Evolutionary conservation across 73 alveolate species (phyloP).

Genomic region (Stentor roeselii): DNA sequence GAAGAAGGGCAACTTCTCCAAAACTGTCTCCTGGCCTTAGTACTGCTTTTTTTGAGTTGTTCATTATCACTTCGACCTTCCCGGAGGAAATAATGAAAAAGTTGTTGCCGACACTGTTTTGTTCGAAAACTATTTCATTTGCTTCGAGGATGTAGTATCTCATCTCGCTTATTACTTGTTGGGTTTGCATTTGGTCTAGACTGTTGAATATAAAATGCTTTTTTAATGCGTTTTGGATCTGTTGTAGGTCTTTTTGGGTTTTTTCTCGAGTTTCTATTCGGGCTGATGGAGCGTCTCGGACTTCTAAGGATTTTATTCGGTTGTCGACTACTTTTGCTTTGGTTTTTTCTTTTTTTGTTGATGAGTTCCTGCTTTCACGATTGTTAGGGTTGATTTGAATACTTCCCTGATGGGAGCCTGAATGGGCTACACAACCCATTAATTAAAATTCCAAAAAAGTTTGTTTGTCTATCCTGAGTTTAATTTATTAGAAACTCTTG

Average conservation of each 20-base stretch:
- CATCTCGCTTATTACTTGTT: background rate
- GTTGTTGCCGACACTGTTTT: background rate
- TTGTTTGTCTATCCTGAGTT: no score
- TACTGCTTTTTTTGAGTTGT: background rate
- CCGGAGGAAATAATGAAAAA: background rate
- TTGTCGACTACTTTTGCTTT: no score
- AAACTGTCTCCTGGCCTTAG: background rate
- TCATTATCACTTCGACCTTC: background rate
- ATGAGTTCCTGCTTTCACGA: no score
- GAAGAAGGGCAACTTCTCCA: constrained; percentile 12
- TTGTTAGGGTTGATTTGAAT: no score
- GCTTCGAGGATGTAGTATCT: background rate
- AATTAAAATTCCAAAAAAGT: no score
- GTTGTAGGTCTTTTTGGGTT: background rate
- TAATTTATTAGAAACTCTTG: no score
- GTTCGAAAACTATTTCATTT: background rate
- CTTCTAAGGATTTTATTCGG: no score
- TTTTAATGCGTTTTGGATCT: background rate
- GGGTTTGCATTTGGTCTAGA: background rate
- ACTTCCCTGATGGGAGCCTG: no score
- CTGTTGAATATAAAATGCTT: background rate
- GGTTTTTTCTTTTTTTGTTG: no score
- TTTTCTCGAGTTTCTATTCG: background rate
- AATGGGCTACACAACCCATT: no score
- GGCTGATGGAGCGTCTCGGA: constrained; percentile 16